These are phyloP conservation scores for Cordyceps militaris DNA, from an alignment of 2,329 filamentous ascomycete species.

Conservation along the genomic window DNA sequence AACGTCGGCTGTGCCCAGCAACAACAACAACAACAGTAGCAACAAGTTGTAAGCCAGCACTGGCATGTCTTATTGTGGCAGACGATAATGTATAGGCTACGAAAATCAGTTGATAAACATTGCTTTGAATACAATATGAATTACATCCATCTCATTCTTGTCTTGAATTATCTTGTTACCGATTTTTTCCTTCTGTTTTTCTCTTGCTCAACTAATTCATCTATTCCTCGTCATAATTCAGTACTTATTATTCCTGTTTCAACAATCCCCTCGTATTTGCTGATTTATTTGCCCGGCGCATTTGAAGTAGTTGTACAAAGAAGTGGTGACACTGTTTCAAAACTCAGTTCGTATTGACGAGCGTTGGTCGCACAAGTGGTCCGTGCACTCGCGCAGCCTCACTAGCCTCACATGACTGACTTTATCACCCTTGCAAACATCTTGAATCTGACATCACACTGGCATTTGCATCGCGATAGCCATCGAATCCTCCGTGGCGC, in stretches of 20 bases:
- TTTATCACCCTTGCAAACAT: conserved; percentile 13
- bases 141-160: background rate
- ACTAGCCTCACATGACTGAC: conserved; percentile 30
- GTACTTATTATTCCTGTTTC: no score
- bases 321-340: background rate
- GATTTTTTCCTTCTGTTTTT: no score
- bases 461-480: conserved; percentile 3
- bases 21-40: conserved; percentile 64
- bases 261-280: no score
- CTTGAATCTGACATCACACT: conserved; percentile 10
- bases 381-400: conserved; percentile 18
- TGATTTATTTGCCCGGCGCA: no score
- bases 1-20: conserved; percentile 56
- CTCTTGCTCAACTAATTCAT: no score
- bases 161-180: no score
- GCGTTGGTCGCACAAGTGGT: conserved; percentile 13
- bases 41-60: conserved; percentile 69
- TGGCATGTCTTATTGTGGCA: background rate
- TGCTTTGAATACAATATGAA: conserved; percentile 5
- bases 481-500: background rate
- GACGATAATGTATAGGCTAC: conserved; percentile 10
- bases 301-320: no score
- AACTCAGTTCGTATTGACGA: background rate
- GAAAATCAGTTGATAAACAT: background rate
- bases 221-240: no score